Conservation (phyloP, 1,284 basidiomycete species). For the Limonomyces culmigenus region DNA sequence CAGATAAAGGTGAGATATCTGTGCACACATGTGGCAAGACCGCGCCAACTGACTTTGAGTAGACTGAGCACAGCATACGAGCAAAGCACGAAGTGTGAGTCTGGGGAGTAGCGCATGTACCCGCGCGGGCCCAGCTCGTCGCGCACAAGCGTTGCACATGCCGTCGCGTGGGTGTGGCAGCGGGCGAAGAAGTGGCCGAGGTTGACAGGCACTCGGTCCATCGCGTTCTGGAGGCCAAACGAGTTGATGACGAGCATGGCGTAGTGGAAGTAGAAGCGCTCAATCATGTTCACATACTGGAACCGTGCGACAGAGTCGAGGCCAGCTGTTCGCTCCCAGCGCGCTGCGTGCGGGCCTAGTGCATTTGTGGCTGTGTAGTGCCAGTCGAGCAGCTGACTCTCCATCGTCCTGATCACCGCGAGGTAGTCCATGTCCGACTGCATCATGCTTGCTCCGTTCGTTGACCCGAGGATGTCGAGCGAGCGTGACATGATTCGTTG, state of each 20-base stretch:
- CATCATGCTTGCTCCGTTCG: conserved; percentile 67
- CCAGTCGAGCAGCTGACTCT: conserved; percentile 64
- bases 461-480: conserved; percentile 83
- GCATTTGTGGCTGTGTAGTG: conserved; percentile 39
- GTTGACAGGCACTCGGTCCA: conserved; percentile 60
- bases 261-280: conserved; percentile 72
- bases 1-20: background rate
- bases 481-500: conserved; percentile 81
- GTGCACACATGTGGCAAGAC: background rate
- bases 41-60: conserved; percentile 49
- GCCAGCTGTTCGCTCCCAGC: background rate
- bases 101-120: conserved; percentile 73
- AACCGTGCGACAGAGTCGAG: conserved; percentile 14
- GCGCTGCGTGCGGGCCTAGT: too few species aligned
- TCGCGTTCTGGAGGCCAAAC: conserved; percentile 86
- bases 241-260: conserved; percentile 81
- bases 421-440: conserved; percentile 82
- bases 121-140: conserved; percentile 65
- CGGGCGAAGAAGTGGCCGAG: conserved; percentile 80
- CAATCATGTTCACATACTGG: conserved; percentile 36
- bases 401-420: conserved; percentile 69
- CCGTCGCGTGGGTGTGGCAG: conserved; percentile 62
- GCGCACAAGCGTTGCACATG: conserved; percentile 50
- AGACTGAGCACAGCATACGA: conserved; percentile 80
- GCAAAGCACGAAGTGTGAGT: conserved; percentile 83